Percentiles rank a stretch among this genome's conserved stretches.
Evolutionary conservation across 768 basidiomycete genomes (phyloP).

Genomic region (Psilocybe cubensis): DNA sequence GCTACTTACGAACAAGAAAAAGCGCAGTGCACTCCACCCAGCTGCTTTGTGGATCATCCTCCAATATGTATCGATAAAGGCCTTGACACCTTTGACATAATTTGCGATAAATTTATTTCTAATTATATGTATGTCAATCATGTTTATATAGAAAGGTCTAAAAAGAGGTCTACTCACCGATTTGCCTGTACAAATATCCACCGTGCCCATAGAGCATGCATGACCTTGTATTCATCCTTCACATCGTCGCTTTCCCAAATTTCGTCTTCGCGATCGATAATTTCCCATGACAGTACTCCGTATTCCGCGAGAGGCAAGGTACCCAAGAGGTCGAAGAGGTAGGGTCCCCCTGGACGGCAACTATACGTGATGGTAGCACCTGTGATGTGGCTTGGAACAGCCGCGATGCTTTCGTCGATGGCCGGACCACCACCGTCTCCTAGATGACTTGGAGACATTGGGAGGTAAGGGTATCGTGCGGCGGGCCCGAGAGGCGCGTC

Average conservation of each 20-base stretch:
- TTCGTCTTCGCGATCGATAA: constrained; percentile 77
- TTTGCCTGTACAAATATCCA: constrained; percentile 56
- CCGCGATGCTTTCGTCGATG: no score
- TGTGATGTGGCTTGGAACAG: constrained; percentile 45
- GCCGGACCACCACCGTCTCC: background rate
- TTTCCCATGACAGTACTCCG: constrained; percentile 70
- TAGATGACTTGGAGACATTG: constrained; percentile 28
- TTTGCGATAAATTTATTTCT: constrained; percentile 61
- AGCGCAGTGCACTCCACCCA: constrained; percentile 65
- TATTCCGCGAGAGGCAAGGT: constrained; percentile 61
- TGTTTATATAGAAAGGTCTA: background rate
- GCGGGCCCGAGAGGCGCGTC: constrained; percentile 55
- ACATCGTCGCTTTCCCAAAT: constrained; percentile 74
- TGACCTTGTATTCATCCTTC: constrained; percentile 76
- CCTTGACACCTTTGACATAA: constrained; percentile 53
- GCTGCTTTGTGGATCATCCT: constrained; percentile 69
- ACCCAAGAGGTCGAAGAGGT: constrained; percentile 66
- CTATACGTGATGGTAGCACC: constrained; percentile 56
- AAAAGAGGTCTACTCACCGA: background rate
- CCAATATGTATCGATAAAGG: constrained; percentile 67
- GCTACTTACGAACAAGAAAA: constrained; percentile 29
- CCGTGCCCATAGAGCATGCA: constrained; percentile 76
- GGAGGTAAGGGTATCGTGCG: constrained; percentile 52
- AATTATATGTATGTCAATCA: no score
- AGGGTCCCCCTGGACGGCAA: constrained; percentile 67